Conservation (phyloP, 768 basidiomycete species). For the Xerocomus brunneocitrinus region DNA sequence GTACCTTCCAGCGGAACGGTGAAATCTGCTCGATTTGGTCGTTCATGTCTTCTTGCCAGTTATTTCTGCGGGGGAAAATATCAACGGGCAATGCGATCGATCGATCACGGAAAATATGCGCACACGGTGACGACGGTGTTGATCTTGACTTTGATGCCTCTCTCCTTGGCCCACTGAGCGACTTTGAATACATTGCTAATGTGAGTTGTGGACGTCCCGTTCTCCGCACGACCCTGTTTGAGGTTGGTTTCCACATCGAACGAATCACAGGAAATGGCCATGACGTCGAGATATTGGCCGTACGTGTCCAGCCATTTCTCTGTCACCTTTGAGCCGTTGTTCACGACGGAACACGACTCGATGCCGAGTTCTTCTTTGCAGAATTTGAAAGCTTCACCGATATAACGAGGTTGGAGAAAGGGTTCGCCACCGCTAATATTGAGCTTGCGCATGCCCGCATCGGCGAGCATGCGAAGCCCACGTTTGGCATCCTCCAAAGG, state of each 20-base stretch:
- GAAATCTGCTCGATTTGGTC: slow-evolving; percentile 30
- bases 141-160: slow-evolving; percentile 37
- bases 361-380: slow-evolving; percentile 35
- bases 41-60: slow-evolving; percentile 41
- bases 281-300: slow-evolving; percentile 37
- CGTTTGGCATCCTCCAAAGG: slow-evolving; percentile 34
- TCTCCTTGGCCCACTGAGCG: slow-evolving; percentile 31
- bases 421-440: slow-evolving; percentile 38
- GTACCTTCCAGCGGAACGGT: slow-evolving; percentile 40
- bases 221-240: slow-evolving; percentile 31
- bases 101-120: background rate
- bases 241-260: slow-evolving; percentile 36
- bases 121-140: slow-evolving; percentile 33
- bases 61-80: slow-evolving; percentile 22
- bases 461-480: slow-evolving; percentile 29
- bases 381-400: slow-evolving; percentile 36
- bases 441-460: slow-evolving; percentile 34
- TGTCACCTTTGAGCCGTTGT: slow-evolving; percentile 39
- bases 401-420: slow-evolving; percentile 35
- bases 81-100: background rate
- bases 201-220: slow-evolving; percentile 29
- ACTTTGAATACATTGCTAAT: slow-evolving; percentile 34
- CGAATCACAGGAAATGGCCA: slow-evolving; percentile 41
- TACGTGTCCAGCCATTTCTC: slow-evolving; percentile 39
- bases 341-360: slow-evolving; percentile 34